phyloP scores from a whole-genome alignment of 306 rosid genomes.

The Benincasa hispida region DNA sequence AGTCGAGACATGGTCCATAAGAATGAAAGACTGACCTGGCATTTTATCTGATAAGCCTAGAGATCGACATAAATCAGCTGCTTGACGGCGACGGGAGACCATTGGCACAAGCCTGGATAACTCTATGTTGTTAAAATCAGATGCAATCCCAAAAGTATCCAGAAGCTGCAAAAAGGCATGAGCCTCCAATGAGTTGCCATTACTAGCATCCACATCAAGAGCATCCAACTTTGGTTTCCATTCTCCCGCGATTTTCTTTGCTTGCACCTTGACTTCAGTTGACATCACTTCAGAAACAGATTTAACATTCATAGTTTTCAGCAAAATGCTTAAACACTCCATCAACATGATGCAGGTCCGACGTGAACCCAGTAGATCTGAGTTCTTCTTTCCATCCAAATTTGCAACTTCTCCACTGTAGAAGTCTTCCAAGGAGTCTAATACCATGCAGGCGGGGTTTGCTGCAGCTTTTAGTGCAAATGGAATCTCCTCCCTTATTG shows the following conservation, averaged over 20 bases:
- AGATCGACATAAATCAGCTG: constrained; percentile 90
- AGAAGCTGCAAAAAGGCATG: constrained; percentile 97
- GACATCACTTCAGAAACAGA: constrained; percentile 44
- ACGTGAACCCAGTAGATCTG: constrained; percentile 79
- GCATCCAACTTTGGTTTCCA: constrained; percentile 91
- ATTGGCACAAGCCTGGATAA: constrained; percentile 73
- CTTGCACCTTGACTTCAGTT: constrained; percentile 52
- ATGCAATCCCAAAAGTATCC: constrained; percentile 65
- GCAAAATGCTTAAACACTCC: constrained; percentile 79
- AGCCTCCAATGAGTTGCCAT: constrained; percentile 95
- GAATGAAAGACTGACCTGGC: constrained; percentile 49
- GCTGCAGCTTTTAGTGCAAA: constrained; percentile 68
- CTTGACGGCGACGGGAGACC: constrained; percentile 97
- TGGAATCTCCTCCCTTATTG: constrained; percentile 84
- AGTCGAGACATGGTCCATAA: not conserved
- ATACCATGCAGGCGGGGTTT: constrained; percentile 67
- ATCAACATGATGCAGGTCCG: constrained; percentile 96
- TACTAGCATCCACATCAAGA: constrained; percentile 90
- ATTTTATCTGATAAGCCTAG: constrained; percentile 88
- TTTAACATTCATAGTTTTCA: constrained; percentile 28
- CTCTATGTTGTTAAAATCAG: constrained; percentile 74
- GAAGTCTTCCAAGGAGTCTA: constrained; percentile 82
- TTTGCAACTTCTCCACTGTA: constrained; percentile 47
- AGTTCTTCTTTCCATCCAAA: constrained; percentile 81
- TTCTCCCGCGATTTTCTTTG: constrained; percentile 65